Percentiles rank a stretch among this genome's conserved stretches.
Evolutionary conservation across 371 early-diverging fungal genomes (phyloP).

Genomic region (Mucor lusitanicus): DNA sequence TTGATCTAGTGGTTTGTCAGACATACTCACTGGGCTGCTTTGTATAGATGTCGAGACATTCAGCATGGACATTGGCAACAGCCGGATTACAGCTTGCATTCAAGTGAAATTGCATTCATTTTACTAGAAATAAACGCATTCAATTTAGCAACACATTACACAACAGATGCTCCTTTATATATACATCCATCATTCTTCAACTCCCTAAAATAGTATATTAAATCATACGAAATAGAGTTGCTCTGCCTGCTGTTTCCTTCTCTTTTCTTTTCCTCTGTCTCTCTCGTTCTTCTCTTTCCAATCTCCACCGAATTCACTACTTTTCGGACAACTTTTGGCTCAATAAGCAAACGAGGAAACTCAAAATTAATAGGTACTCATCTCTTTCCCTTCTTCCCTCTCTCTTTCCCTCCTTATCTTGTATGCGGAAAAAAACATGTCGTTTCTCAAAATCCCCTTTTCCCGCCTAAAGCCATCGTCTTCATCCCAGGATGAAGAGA

Average conservation of each 20-base stretch:
- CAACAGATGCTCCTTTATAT: neutral
- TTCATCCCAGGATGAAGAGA: slow-evolving; percentile 13
- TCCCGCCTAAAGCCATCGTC: slow-evolving; percentile 9
- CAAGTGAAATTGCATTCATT: slow-evolving; percentile 38
- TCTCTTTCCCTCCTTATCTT: neutral
- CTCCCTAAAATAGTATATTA: slow-evolving; percentile 1
- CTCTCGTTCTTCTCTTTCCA: neutral
- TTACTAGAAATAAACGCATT: slow-evolving; percentile 1
- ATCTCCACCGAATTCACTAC: neutral
- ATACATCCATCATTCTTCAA: neutral
- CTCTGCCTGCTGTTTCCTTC: neutral
- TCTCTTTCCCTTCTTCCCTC: slow-evolving; percentile 2
- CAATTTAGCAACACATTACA: slow-evolving; percentile 1
- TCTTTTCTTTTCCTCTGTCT: neutral
- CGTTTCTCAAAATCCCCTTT: slow-evolving; percentile 10
- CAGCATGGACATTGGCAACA: slow-evolving; percentile 27
- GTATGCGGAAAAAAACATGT: neutral
- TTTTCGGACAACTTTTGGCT: neutral
- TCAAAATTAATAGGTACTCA: neutral
- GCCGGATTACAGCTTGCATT: slow-evolving; percentile 32
- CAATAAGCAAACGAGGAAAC: neutral
- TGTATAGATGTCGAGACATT: slow-evolving; percentile 40
- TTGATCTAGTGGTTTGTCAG: neutral
- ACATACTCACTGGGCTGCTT: neutral
- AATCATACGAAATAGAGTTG: neutral